Conservation (phyloP, 2,329 filamentous ascomycete genomes). For the Fusarium avenaceum region DNA sequence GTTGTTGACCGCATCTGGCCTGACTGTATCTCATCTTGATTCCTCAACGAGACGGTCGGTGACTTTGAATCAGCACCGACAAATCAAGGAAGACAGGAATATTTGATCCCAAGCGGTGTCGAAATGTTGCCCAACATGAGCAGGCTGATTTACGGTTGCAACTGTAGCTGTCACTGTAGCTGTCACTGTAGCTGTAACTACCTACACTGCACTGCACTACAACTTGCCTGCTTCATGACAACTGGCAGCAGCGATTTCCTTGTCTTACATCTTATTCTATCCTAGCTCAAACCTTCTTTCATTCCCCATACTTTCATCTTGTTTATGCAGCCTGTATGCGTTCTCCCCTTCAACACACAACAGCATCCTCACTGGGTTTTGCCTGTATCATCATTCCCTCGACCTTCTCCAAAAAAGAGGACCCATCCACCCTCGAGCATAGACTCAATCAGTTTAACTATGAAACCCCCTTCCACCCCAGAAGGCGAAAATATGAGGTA, state of each 20-base stretch:
- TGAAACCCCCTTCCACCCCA: constrained; percentile 10
- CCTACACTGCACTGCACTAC: neutral
- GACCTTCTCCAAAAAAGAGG: neutral
- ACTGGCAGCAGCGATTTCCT: constrained; percentile 16
- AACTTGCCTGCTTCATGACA: constrained; percentile 1
- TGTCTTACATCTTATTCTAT: neutral
- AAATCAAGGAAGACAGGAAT: constrained; percentile 1
- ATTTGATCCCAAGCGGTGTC: constrained; percentile 23
- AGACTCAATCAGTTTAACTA: constrained; percentile 18
- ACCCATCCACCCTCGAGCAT: constrained; percentile 23
- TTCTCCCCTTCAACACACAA: neutral
- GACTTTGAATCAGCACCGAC: constrained; percentile 30
- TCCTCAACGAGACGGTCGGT: constrained; percentile 24
- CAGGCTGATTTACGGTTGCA: constrained; percentile 26
- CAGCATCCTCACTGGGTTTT: neutral
- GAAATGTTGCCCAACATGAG: constrained; percentile 34
- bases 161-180: neutral
- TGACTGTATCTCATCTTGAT: constrained; percentile 40
- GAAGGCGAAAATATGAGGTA: constrained; percentile 35
- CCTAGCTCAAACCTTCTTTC: constrained; percentile 12
- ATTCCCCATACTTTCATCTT: constrained; percentile 17
- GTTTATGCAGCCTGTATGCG: constrained; percentile 13
- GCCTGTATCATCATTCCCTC: neutral
- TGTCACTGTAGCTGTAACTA: no score
- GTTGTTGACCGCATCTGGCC: constrained; percentile 45